Base-by-base conservation (phyloP, 1,139 yeast genomes). In the Taphrina flavorubra region DNA sequence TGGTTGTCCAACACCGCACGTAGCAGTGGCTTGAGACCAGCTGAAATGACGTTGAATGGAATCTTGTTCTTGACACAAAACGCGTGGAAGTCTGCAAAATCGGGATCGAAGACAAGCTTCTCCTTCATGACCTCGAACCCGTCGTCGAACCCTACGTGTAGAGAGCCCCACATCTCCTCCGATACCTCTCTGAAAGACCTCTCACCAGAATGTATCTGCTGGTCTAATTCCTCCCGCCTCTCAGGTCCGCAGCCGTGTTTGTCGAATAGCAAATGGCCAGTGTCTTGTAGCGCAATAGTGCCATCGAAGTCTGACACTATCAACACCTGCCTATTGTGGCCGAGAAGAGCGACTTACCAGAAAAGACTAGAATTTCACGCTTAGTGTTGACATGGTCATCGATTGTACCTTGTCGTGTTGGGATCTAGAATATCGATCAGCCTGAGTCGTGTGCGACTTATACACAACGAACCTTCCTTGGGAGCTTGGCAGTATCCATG, bases 1-100 rank as follows among this genome's bases (percentile, higher is more conserved):
- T 86, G 84, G 72, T 80, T 81, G 73, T 83, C 82, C 72, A 87
- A 82, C 66, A 87, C 86, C 25, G 87, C 86, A 64, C 85, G 79
- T 71, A 87, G 82, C 71, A 87, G 81, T 13, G 90, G 90, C 74
- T 81, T 82, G 82, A 87, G 82, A 14, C 90, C 90, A n/a, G 89
- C 87, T 56, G 87, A 83, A 70, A 87, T 85, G 47, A 87, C 88
- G 60, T 86, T 82, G 70, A 87, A 85, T 5, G 88, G 87, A 69
- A 87, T 84, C 51, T 80, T 78, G 72, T 83, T 81, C 47, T 79
- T 77, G 59, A 79, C 79, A 72, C 87, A 82, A 80, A 83, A 87
- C 69, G 82, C 79, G 77, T 85, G 85, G 75, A 86, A 86, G 44
- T 79, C 78, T 74, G 80, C 79, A 76, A 87, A 87, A 53, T 87